phyloP scores from a whole-genome alignment of 2,329 filamentous ascomycete genomes.

The Fusarium sororula region DNA sequence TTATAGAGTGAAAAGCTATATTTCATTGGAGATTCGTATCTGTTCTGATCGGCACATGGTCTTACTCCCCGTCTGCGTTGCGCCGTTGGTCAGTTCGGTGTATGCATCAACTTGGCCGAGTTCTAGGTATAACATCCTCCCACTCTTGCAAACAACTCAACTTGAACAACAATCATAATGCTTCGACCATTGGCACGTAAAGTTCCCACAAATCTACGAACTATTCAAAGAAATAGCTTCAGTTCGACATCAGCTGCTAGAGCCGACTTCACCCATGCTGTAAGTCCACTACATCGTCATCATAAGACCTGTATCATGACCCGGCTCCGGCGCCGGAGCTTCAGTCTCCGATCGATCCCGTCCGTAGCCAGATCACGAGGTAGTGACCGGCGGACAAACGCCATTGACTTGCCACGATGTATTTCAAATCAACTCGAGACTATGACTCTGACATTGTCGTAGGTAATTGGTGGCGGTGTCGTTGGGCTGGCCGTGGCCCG shows the following conservation, averaged over 20 bases:
- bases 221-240: constrained; percentile 43
- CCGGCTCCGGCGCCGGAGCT: constrained; percentile 8
- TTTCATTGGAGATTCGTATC: background rate
- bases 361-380: constrained; percentile 8
- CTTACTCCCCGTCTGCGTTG: background rate
- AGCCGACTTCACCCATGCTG: constrained; percentile 59
- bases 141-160: background rate
- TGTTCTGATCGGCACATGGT: background rate
- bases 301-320: constrained; percentile 7
- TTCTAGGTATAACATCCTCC: background rate
- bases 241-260: constrained; percentile 46
- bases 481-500: constrained; percentile 84
- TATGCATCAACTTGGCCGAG: constrained; percentile 5
- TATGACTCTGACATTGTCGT: background rate
- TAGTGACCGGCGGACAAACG: background rate
- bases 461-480: constrained; percentile 69
- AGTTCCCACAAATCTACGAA: background rate
- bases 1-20: too few species aligned
- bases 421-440: background rate
- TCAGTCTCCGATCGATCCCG: constrained; percentile 5
- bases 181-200: constrained; percentile 12
- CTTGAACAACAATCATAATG: constrained; percentile 21
- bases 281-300: constrained; percentile 42
- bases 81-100: constrained; percentile 11
- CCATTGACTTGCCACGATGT: background rate